A percentile compares a stretch with the other conserved stretches of the same genome.
These are phyloP conservation scores for Ustilago nuda DNA, from an alignment of 1,284 basidiomycete genomes.

Conservation along the genomic window DNA sequence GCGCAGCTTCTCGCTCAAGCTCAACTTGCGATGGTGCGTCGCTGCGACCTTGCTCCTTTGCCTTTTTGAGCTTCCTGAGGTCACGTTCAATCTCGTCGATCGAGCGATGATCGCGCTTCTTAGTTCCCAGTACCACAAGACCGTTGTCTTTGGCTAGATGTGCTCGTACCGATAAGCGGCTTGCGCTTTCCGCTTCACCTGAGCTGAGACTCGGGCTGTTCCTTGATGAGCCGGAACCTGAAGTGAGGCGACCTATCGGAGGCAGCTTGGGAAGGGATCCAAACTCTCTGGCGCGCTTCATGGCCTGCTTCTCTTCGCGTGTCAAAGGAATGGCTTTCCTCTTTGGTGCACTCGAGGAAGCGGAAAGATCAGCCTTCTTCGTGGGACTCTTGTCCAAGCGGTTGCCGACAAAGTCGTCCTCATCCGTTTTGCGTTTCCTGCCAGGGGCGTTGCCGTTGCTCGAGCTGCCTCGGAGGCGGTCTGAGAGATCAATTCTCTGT, in stretches of 20 bases:
- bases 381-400: slow-evolving; percentile 28
- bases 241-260: slow-evolving; percentile 16
- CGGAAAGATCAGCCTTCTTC: slow-evolving; percentile 11
- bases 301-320: slow-evolving; percentile 54
- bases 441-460: slow-evolving; percentile 6
- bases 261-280: slow-evolving; percentile 30
- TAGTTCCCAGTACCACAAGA: slow-evolving; percentile 47
- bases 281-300: slow-evolving; percentile 43
- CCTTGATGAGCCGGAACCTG: slow-evolving; percentile 17
- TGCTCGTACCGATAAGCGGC: slow-evolving; percentile 13
- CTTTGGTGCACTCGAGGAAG: slow-evolving; percentile 20
- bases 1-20: slow-evolving; percentile 41
- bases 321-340: slow-evolving; percentile 42
- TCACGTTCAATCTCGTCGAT: slow-evolving; percentile 62
- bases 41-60: slow-evolving; percentile 15
- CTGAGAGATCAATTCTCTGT: slow-evolving; percentile 39
- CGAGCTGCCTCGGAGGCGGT: slow-evolving; percentile 16
- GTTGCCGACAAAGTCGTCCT: slow-evolving; percentile 53
- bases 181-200: slow-evolving; percentile 13
- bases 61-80: slow-evolving; percentile 40
- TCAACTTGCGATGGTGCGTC: slow-evolving; percentile 26
- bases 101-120: slow-evolving; percentile 49
- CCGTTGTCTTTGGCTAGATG: slow-evolving; percentile 26
- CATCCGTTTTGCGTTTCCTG: slow-evolving; percentile 38
- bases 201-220: slow-evolving; percentile 16